Base-by-base conservation (phyloP, 208 protist species). In the Leishmania turanica region DNA sequence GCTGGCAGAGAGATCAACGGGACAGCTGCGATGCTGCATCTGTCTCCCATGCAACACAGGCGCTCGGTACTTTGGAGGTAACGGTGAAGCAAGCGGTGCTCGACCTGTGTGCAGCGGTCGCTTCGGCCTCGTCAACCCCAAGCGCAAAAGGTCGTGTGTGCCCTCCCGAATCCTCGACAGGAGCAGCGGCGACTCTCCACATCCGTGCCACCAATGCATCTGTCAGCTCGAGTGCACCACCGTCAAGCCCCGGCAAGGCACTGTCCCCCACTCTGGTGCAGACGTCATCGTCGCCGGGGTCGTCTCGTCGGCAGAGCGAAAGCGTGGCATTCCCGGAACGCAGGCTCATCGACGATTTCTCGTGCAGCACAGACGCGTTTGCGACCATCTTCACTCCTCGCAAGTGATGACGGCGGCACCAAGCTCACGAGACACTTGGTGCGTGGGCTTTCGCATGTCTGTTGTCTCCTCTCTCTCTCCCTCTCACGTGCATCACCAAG, bases 281-380 rank as follows among this genome's bases (percentile, higher is more conserved):
- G 34, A 19, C 21, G n/a, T 45, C 49, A 17, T 60, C 49, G 31
- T 9, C 62, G 42, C 71, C 17, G 27, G 79, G 27, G 49, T 51
- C 68, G 15, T n/a, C 68, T 51, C 6, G 24, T 53, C 56, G 17
- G 73, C 60, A 53, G 71, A 71, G 42, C 17, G 62, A n/a, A 9
- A 34, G 71, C 17, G 49, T 24, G 13, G 2, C 37, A 31, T 68
- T 27, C n/a, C 53, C 72, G 45, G 80, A 83, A 19, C 40, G 45
- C 42, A 56, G 58, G n/a, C 40, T 83, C 1, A 68, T 83, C 3
- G 21, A 54, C n/a, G 54, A 74, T 40, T 27, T 79, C 45, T 79
- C 80, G 27, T 83, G 80, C 56, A 79, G 53, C 27, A 42, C 75
- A 37, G 80, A 83, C 27, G 74, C 73, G 13, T 79, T 83, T 49